Base-by-base conservation (phyloP, 1,284 basidiomycete genomes). In the Malassezia dermatis region DNA sequence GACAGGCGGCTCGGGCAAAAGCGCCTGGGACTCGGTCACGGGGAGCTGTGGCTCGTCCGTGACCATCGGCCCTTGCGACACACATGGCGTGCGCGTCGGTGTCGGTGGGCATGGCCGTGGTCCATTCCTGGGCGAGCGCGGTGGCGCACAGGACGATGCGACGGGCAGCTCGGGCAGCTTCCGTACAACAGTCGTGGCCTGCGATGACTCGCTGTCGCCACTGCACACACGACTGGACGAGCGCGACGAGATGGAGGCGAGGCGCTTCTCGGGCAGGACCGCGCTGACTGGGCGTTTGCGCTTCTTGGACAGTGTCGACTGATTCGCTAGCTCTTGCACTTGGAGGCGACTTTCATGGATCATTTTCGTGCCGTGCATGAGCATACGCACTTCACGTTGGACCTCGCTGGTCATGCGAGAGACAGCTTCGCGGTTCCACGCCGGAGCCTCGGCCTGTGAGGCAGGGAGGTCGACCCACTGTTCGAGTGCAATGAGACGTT, bases 331-430 rank as follows among this genome's bases (percentile, higher is more conserved):
- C 26, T 13, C 64, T 42, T 49, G 48, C 13, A 48, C 32, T 19
- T 34, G 28, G 19, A 42, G 17, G 40, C 55, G 55, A 8, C 19
- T 32, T 49, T 67, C 68, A 26, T 60, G 56, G 31, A 73, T 55
- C 56, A 67, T 64, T 5, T 55, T 48, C 2, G 64, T 64, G 7
- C 68, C 71, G 0, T 62, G 61, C 46, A 66, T 64, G 30, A 73
- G 58, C 55, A 65, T 62, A 2, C 68, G 66, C n/a, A 73, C 59
- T 49, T 73, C 71, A 53, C 71, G 71, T 52, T 64, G 65, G 60
- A 73, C 70, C n/a, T 72, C 58, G 26, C 58, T 51, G 19, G 71
- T 65, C 63, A 73, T 70, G 48, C 70, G 66, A 8, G 52, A 53
- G 1, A 73, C 71, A 57, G 69, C 71, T 1, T 58, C 55, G 43